Evolutionary conservation across 306 rosid species (phyloP).

Genomic region (Dalbergia oliveri): DNA sequence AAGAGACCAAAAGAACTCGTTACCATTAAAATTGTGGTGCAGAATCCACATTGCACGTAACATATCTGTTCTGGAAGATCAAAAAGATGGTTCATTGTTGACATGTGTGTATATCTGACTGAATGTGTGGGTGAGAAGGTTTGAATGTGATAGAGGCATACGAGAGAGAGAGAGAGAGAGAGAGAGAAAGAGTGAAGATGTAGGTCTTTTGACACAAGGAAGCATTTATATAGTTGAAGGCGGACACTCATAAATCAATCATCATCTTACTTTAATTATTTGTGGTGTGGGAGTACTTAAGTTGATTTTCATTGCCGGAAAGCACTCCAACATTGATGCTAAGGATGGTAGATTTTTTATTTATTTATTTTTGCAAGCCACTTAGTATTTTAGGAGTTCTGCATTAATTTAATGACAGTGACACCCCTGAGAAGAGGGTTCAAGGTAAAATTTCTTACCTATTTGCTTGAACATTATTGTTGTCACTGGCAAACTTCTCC

Average conservation of each 20-base stretch:
- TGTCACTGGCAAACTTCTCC: constrained; percentile 56
- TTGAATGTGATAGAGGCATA: constrained; percentile 3
- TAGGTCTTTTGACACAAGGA: constrained; percentile 38
- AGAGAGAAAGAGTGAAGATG: constrained; percentile 43
- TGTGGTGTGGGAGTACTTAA: constrained; percentile 30
- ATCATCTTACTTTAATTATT: constrained; percentile 46
- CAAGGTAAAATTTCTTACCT: constrained; percentile 27
- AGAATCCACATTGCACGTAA: constrained; percentile 90
- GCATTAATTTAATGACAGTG: constrained; percentile 47
- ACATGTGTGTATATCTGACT: constrained; percentile 52
- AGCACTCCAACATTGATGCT: constrained; percentile 43
- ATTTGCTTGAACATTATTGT: constrained; percentile 36
- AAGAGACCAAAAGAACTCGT: constrained; percentile 8
- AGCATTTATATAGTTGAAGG: constrained; percentile 64
- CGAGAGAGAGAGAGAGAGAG: neutral
- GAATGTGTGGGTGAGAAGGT: constrained; percentile 1
- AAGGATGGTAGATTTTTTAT: constrained; percentile 9
- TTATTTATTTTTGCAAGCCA: neutral
- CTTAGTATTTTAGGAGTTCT: constrained; percentile 21
- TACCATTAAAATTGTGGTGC: constrained; percentile 84
- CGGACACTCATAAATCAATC: constrained; percentile 54
- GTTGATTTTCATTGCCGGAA: constrained; percentile 53
- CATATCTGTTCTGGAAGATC: constrained; percentile 89
- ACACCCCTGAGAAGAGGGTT: constrained; percentile 42
- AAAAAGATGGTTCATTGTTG: constrained; percentile 70